Evolutionary conservation across 2,329 filamentous ascomycete genomes (phyloP).

Genomic region (Ophiostoma montium): DNA sequence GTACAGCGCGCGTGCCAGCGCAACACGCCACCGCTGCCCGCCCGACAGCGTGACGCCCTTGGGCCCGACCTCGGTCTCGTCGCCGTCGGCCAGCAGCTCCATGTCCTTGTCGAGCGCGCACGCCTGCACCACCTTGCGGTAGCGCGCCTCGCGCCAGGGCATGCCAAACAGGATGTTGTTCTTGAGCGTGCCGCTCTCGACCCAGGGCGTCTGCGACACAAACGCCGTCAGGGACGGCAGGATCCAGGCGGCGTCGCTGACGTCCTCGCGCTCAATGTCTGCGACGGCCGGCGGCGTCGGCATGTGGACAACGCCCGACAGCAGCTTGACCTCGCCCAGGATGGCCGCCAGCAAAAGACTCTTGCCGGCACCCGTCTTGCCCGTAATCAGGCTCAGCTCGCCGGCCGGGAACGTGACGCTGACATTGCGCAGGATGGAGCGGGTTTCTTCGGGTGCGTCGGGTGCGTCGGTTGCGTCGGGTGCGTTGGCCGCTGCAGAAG

Average conservation of each 20-base stretch:
- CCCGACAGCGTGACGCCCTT: slow-evolving; percentile 30
- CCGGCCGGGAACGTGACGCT: slow-evolving; percentile 21
- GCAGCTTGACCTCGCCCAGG: slow-evolving; percentile 25
- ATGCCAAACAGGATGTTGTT: slow-evolving; percentile 33
- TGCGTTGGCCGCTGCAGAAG: background rate
- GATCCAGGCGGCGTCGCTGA: slow-evolving; percentile 20
- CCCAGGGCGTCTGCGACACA: slow-evolving; percentile 33
- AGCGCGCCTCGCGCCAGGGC: slow-evolving; percentile 25
- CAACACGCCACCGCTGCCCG: slow-evolving; percentile 31
- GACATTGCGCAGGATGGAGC: slow-evolving; percentile 21
- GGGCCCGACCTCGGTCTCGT: slow-evolving; percentile 28
- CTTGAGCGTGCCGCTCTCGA: slow-evolving; percentile 29
- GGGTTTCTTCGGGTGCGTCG: slow-evolving; percentile 1
- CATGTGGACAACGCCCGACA: slow-evolving; percentile 19
- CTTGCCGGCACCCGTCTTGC: slow-evolving; percentile 27
- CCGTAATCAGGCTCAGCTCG: slow-evolving; percentile 23
- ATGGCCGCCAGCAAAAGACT: slow-evolving; percentile 25
- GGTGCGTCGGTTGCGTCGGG: background rate
- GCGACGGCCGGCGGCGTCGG: slow-evolving; percentile 16
- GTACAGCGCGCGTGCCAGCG: slow-evolving; percentile 31
- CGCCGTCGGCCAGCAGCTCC: slow-evolving; percentile 26
- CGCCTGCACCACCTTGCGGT: slow-evolving; percentile 31
- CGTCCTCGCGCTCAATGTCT: slow-evolving; percentile 14
- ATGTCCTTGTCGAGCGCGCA: slow-evolving; percentile 30
- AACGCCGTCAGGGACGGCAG: slow-evolving; percentile 26